Conservation (phyloP, 2,329 filamentous ascomycete species). For the Colletotrichum somersetense region DNA sequence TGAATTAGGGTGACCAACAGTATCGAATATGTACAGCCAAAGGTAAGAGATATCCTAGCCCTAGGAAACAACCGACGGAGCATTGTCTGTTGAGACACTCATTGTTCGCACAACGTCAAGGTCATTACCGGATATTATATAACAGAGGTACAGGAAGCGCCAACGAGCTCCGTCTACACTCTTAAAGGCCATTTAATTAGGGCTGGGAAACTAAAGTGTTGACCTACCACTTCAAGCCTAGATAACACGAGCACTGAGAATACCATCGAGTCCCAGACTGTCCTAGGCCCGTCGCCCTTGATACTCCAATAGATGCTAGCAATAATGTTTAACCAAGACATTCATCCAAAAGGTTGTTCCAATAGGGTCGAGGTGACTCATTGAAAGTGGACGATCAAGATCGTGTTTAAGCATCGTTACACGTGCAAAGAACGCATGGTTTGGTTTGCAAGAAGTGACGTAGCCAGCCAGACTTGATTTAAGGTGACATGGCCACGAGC, state of each 20-base stretch:
- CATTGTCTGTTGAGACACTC: neutral
- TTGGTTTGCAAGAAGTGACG: neutral
- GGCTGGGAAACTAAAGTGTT: neutral
- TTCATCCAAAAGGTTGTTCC: no score
- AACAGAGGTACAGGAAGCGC: neutral
- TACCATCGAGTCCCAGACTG: neutral
- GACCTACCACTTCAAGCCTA: neutral
- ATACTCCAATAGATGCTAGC: neutral
- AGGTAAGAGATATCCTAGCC: neutral
- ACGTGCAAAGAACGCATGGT: neutral
- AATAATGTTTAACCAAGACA: neutral
- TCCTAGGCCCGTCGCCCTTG: neutral
- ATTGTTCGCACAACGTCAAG: neutral
- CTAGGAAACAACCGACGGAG: neutral
- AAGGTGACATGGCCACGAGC: neutral
- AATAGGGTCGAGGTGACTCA: neutral
- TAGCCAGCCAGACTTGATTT: neutral
- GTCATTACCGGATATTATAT: neutral
- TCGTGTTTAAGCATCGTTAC: neutral
- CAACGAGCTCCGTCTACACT: neutral
- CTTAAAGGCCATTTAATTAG: neutral
- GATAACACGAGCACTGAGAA: neutral
- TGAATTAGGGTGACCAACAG: neutral
- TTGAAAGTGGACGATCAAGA: neutral
- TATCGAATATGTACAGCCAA: neutral